Evolutionary conservation across 2,329 filamentous ascomycete species (phyloP).

Genomic region (Colletotrichum plurivorum): DNA sequence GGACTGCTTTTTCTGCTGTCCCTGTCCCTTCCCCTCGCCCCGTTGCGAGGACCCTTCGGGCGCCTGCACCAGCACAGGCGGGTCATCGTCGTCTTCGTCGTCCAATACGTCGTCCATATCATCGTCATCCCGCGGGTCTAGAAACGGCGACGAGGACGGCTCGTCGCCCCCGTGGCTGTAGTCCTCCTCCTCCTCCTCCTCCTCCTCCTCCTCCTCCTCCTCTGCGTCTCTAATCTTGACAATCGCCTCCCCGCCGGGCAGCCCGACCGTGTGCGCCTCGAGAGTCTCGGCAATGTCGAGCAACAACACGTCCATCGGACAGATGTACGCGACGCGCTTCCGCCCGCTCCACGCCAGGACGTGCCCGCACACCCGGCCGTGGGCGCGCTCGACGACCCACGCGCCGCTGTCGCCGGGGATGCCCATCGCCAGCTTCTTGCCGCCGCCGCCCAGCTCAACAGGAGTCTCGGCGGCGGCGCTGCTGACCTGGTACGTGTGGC

Average conservation of each 20-base stretch:
- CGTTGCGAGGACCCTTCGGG: conserved; percentile 9
- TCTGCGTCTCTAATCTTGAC: conserved; percentile 48
- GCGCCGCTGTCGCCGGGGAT: conserved; percentile 93
- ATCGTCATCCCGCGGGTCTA: conserved; percentile 43
- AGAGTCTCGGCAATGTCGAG: conserved; percentile 87
- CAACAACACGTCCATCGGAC: conserved; percentile 92
- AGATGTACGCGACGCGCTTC: conserved; percentile 89
- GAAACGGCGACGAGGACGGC: conserved; percentile 35
- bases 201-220: conserved; percentile 24
- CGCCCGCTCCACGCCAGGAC: conserved; percentile 89
- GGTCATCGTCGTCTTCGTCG: conserved; percentile 43
- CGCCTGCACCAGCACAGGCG: conserved; percentile 28
- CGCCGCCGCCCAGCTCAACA: conserved; percentile 30
- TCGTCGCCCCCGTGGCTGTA: conserved; percentile 30
- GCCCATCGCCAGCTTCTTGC: conserved; percentile 61
- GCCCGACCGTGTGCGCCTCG: conserved; percentile 76
- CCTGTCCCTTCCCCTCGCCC: not conserved
- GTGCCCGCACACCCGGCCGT: conserved; percentile 89
- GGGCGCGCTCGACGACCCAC: conserved; percentile 87
- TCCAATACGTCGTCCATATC: conserved; percentile 49
- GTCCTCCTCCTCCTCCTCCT: conserved; percentile 26
- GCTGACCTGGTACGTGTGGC: conserved; percentile 76
- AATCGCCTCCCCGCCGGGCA: conserved; percentile 73
- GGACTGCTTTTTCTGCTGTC: conserved; percentile 13
- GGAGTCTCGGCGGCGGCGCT: conserved; percentile 48